Evolutionary conservation across 805 yeast genomes (phyloP).

Genomic region (Cyberlindnera maclurae): DNA sequence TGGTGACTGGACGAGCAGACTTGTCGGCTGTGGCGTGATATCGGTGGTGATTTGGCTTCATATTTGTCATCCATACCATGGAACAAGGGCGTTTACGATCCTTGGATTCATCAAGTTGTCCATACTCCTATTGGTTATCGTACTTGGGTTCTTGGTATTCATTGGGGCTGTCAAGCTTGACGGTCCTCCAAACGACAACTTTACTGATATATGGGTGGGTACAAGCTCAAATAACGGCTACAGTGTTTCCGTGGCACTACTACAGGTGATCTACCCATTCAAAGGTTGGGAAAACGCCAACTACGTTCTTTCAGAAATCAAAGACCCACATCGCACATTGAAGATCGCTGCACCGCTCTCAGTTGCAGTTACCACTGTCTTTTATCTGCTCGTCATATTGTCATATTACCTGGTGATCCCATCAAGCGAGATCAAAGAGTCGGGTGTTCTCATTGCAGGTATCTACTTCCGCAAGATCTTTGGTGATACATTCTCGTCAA

Average conservation of each 20-base stretch:
- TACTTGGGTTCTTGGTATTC: conserved; percentile 38
- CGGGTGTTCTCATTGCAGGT: conserved; percentile 63
- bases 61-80: conserved; percentile 39
- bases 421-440: conserved; percentile 36
- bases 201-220: conserved; percentile 30
- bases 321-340: conserved; percentile 48
- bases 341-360: conserved; percentile 58
- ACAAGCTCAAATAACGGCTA: conserved; percentile 40
- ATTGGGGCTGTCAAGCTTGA: conserved; percentile 27
- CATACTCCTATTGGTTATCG: conserved; percentile 41
- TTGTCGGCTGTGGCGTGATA: conserved; percentile 43
- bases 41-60: conserved; percentile 43
- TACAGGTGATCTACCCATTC: conserved; percentile 56
- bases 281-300: conserved; percentile 70
- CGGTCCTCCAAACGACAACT: conserved; percentile 24
- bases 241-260: conserved; percentile 46
- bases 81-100: conserved; percentile 44
- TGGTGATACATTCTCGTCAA: conserved; percentile 44
- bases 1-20: conserved; percentile 30
- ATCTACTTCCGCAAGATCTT: conserved; percentile 50
- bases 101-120: conserved; percentile 49
- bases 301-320: conserved; percentile 51
- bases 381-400: conserved; percentile 50
- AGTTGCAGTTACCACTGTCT: conserved; percentile 41
- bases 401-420: conserved; percentile 44